Base-by-base conservation (phyloP, 768 basidiomycete species). In the Thelephora ganbajun region DNA sequence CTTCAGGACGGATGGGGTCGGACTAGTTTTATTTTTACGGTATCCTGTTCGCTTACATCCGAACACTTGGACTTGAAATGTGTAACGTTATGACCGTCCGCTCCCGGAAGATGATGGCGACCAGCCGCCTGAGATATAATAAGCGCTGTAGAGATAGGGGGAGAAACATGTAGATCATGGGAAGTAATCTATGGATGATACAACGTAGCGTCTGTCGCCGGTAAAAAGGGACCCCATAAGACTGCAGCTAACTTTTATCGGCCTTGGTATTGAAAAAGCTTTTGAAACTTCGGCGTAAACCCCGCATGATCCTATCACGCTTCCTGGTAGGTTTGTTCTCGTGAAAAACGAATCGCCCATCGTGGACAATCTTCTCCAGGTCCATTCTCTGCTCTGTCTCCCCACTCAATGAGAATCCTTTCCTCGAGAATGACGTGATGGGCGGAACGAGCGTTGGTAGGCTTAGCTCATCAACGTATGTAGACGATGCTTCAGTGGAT, bases 331-430 rank as follows among this genome's bases (percentile, higher is more conserved):
- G 26, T 14, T 22, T 41, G 39, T 11, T 22, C 22, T 41, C 39
- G 12, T 41, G 39, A 14, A 41, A 41, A 18, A 18, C 14, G 39
- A 18, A 41, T 7, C 22, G 18, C 11, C 39, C 39, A 18, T 22
- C 39, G 14, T 41, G 18, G 14, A 22, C 16, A 6, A 18, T 50
- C 20, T 57, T 50, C 18, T 57, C 57, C 16, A 61, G 55, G 37
- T 53, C 55, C 55, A 59, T 59, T 18, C 57, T 53, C 37, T 59
- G 47, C 53, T 61, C 60, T 19, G 54, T 54, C 50, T 58, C 60
- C n/a, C 58, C 60, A 47, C 56, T 59, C 23, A 59, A 37, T 12
- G 60, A 59, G 47, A 51, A 59, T 2, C 60, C 60, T 20, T 37
- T 51, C 11, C 41, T 48, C 41, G 16, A 52, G 46, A 45, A 48